These are phyloP conservation scores for Hibiscus tridactylites DNA, from an alignment of 345 rosid genomes.

Conservation along the genomic window DNA sequence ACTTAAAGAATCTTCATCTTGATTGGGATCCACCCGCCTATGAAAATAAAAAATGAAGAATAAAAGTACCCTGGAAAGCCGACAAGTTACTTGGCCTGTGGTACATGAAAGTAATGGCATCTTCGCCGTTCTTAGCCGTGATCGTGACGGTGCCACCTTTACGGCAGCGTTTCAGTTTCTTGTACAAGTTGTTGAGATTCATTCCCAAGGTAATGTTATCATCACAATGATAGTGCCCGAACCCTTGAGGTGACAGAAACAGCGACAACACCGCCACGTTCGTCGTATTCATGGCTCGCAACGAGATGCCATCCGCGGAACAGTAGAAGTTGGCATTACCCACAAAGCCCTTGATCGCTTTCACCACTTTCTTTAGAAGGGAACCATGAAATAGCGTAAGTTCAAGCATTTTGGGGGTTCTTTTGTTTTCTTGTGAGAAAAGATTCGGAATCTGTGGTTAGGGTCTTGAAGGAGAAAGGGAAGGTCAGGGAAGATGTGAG, in stretches of 20 bases:
- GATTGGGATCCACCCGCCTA: not conserved
- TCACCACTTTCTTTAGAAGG: no score
- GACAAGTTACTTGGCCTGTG: not conserved
- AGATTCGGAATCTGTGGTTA: no score
- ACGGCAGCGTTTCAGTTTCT: slow-evolving; percentile 61
- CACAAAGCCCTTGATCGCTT: no score
- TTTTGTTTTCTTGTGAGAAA: no score
- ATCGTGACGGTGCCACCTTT: not conserved
- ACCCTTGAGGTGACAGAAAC: slow-evolving; percentile 80
- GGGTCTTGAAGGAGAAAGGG: no score
- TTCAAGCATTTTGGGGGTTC: no score
- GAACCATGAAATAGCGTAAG: no score
- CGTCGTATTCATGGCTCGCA: slow-evolving; percentile 27
- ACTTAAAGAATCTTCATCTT: not conserved
- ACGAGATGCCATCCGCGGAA: no score
- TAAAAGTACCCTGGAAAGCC: not conserved
- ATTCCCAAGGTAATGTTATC: slow-evolving; percentile 88
- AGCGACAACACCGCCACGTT: slow-evolving; percentile 89
- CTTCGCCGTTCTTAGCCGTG: no score
- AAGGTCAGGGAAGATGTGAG: no score
- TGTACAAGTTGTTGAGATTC: slow-evolving; percentile 77
- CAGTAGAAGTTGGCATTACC: no score
- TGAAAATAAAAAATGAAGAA: not conserved
- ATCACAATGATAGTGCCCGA: slow-evolving; percentile 94
- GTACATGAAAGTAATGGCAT: not conserved